These are phyloP conservation scores for Colletotrichum incanum DNA, from an alignment of 2,329 filamentous ascomycete genomes.

Conservation along the genomic window DNA sequence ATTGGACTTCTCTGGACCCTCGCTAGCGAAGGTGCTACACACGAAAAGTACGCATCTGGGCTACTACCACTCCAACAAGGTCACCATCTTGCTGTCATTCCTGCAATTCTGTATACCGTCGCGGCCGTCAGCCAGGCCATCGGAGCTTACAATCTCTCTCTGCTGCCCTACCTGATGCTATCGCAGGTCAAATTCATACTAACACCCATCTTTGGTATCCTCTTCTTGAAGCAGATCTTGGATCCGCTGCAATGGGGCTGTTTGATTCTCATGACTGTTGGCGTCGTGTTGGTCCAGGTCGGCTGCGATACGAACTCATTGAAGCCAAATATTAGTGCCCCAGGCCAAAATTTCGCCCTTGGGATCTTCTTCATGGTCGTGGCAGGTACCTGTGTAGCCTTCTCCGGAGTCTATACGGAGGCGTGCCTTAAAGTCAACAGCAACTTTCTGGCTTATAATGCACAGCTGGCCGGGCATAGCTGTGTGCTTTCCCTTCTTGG, in stretches of 20 bases:
- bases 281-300: background rate
- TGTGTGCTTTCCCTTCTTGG: background rate
- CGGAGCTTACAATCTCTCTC: background rate
- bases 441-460: background rate
- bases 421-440: background rate
- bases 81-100: background rate
- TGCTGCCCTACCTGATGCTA: conserved; percentile 2
- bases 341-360: background rate
- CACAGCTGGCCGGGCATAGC: background rate
- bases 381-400: background rate
- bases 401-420: background rate
- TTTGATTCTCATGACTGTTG: background rate
- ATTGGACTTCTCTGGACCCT: background rate
- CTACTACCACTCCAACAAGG: background rate
- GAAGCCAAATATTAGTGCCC: background rate
- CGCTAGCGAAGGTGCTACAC: background rate
- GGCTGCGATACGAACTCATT: background rate
- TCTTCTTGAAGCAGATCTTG: background rate
- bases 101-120: background rate
- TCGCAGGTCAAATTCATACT: background rate
- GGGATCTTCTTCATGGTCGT: background rate
- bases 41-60: background rate
- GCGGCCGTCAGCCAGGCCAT: background rate
- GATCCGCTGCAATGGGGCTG: background rate
- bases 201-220: background rate